Percentiles rank a stretch among this genome's conserved stretches.
Evolutionary conservation across 805 yeast genomes (phyloP).

Genomic region (Pichia pseudocactophila): DNA sequence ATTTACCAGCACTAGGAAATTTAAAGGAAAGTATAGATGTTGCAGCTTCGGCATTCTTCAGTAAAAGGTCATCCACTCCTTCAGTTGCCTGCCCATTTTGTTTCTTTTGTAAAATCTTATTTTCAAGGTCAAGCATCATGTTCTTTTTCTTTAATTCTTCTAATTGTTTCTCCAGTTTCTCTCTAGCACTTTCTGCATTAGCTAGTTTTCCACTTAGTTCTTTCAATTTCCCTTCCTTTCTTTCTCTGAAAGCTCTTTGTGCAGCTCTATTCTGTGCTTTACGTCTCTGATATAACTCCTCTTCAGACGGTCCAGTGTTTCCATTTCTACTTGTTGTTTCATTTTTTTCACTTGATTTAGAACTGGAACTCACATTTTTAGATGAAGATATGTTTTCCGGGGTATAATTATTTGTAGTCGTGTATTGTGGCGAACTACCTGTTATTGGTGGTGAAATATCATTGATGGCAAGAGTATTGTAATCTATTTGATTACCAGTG

Average conservation of each 20-base stretch:
- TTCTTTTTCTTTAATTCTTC: conserved; percentile 43
- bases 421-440: neutral
- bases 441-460: neutral
- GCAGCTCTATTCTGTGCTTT: conserved; percentile 83
- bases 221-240: conserved; percentile 64
- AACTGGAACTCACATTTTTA: neutral
- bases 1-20: conserved; percentile 20
- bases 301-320: conserved; percentile 17
- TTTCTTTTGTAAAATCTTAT: conserved; percentile 37
- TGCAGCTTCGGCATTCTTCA: neutral
- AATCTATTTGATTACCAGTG: too few species aligned
- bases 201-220: conserved; percentile 54
- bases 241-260: conserved; percentile 77
- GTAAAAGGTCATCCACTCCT: neutral
- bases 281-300: conserved; percentile 44
- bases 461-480: too few species aligned
- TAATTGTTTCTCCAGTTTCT: conserved; percentile 32
- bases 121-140: conserved; percentile 50
- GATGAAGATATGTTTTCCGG: too few species aligned
- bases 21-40: conserved; percentile 9
- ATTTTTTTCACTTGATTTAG: neutral
- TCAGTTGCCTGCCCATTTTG: neutral
- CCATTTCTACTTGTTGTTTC: neutral
- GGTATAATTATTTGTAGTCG: neutral
- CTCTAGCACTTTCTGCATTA: conserved; percentile 42